Conservation (phyloP, 352 stramenopile species). For the Pythium guiyangense region DNA sequence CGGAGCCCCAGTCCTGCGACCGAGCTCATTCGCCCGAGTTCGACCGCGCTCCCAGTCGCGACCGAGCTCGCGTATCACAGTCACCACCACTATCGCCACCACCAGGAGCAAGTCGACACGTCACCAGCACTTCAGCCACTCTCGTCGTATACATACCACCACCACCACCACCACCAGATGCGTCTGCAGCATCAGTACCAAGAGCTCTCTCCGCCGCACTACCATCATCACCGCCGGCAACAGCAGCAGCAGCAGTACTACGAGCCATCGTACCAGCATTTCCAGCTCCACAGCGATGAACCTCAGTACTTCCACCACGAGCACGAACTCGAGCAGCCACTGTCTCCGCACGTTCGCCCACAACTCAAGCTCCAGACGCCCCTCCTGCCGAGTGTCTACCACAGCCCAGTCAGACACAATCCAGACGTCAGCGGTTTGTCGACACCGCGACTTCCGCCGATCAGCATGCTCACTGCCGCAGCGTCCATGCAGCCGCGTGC, state of each 20-base stretch:
- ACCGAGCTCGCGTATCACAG: no score
- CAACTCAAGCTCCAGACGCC: not conserved
- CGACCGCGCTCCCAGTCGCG: no score
- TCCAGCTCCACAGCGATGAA: not conserved
- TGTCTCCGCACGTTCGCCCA: not conserved
- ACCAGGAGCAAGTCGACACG: no score
- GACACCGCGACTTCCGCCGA: slow-evolving; percentile 33
- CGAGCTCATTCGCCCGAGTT: no score
- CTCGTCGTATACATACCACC: no score
- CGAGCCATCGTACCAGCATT: slow-evolving; percentile 6
- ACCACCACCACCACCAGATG: no score
- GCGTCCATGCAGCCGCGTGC: slow-evolving; percentile 26
- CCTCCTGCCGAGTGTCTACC: slow-evolving; percentile 1
- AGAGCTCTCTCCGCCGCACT: not conserved
- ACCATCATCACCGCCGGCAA: not conserved
- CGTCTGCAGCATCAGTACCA: not conserved
- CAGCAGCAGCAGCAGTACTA: no score
- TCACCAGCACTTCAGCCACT: no score
- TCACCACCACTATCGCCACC: no score
- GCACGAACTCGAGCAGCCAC: slow-evolving; percentile 1
- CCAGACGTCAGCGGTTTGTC: not conserved
- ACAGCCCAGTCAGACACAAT: not conserved
- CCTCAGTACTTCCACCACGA: not conserved
- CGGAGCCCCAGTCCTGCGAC: no score
- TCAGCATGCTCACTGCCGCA: slow-evolving; percentile 41